Evolutionary conservation across 768 basidiomycete genomes (phyloP).

Genomic region (Boletales sp.): DNA sequence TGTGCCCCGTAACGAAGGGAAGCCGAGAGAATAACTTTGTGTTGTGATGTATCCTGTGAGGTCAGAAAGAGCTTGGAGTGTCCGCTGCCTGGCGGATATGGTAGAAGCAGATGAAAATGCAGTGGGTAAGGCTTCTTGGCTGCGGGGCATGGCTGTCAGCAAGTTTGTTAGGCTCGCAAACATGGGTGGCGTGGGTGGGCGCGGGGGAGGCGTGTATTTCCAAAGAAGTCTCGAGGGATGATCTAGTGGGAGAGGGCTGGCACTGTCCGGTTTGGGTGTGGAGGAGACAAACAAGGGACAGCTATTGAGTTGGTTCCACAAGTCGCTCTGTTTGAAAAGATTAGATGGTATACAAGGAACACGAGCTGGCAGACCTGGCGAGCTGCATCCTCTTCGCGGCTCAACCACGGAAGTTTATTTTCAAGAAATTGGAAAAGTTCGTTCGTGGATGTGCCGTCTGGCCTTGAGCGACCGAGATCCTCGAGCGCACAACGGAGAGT

Average conservation of each 20-base stretch:
- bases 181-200: constrained; percentile 28
- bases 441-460: constrained; percentile 47
- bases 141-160: constrained; percentile 18
- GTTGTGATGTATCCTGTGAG: constrained; percentile 79
- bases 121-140: constrained; percentile 12
- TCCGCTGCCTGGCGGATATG: constrained; percentile 49
- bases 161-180: constrained; percentile 19
- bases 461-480: constrained; percentile 40
- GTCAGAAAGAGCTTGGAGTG: constrained; percentile 62
- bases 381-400: constrained; percentile 44
- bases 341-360: background rate
- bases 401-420: constrained; percentile 55
- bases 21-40: constrained; percentile 51
- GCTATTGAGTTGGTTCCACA: constrained; percentile 60
- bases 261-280: constrained; percentile 8
- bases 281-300: constrained; percentile 47
- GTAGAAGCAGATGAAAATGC: constrained; percentile 9
- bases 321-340: constrained; percentile 32
- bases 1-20: constrained; percentile 13
- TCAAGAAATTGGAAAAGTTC: constrained; percentile 60
- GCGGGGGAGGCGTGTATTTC: constrained; percentile 35
- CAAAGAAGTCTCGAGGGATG: constrained; percentile 32
- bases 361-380: constrained; percentile 48
- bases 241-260: constrained; percentile 6
- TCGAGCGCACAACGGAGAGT: constrained; percentile 62